phyloP scores from a whole-genome alignment of 768 basidiomycete species.

The Termitomyces sp. region DNA sequence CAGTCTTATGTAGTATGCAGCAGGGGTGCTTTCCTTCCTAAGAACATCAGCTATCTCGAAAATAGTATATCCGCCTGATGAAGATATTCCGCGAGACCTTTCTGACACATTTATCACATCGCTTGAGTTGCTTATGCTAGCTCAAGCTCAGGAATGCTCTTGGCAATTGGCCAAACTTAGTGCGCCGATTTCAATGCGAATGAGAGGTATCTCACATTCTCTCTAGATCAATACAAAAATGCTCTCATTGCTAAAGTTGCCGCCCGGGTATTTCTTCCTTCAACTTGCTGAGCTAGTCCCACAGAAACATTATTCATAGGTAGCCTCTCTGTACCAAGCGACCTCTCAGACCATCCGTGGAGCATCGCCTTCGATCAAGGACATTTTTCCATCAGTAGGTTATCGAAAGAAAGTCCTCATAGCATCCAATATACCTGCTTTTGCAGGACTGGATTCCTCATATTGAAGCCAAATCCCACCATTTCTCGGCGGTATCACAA shows the following conservation, averaged over 20 bases:
- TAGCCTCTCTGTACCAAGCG: conserved; percentile 58
- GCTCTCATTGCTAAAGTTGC: conserved; percentile 80
- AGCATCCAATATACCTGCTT: background rate
- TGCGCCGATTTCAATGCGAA: conserved; percentile 24
- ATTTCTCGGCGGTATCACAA: conserved; percentile 88
- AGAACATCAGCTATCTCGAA: conserved; percentile 46
- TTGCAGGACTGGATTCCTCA: conserved; percentile 73
- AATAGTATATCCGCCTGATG: conserved; percentile 38
- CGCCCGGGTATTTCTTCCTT: conserved; percentile 41
- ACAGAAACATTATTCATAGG: conserved; percentile 23
- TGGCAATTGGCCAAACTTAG: conserved; percentile 92
- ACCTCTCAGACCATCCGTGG: conserved; percentile 39
- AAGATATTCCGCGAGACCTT: conserved; percentile 61
- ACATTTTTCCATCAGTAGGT: conserved; percentile 50
- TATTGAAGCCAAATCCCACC: conserved; percentile 73
- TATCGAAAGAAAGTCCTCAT: background rate
- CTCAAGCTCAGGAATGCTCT: conserved; percentile 94
- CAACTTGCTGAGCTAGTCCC: background rate
- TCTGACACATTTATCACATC: conserved; percentile 51
- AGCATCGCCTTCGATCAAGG: conserved; percentile 36
- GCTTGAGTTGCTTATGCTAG: conserved; percentile 75
- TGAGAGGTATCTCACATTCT: conserved; percentile 11
- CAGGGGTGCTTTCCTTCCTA: conserved; percentile 66
- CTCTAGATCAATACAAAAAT: conserved; percentile 66
- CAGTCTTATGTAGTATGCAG: conserved; percentile 47